Base-by-base conservation (phyloP, 805 yeast species). In the Candida pseudofarinosa region DNA sequence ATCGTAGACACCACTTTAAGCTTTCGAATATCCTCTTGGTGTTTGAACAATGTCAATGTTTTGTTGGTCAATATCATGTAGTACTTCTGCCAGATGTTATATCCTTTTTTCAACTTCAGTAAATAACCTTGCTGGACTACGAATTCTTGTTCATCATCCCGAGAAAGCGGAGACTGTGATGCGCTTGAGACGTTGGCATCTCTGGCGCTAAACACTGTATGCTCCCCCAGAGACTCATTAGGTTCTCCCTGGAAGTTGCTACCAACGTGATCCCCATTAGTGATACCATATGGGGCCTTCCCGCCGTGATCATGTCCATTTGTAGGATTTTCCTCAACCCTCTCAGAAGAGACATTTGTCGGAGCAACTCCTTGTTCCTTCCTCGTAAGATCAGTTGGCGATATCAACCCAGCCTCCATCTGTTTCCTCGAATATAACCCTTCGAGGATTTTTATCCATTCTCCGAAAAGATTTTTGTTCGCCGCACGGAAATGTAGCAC, bases 1-100 rank as follows among this genome's bases (percentile, higher is more conserved):
- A 75, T 56, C 41, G 56, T 46, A 47, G 71, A 68, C 45, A 55
- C 13, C n/a, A 37, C 39, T 15, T 37, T 23, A 14, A 17, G 16
- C 19, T 14, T 15, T n/a, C 36, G 35, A 14, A 38, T 16, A 12
- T 45, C 40, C 10, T 36, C 35, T 31, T 41, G 33, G n/a, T 54
- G 47, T 50, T 72, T 74, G 64, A 68, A 73, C 45, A 76, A 65
- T 39, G 63, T 54, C 26, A 77, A 42, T 19, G 60, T 55, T 19
- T 56, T 59, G 48, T 66, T 70, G 13, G 79, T 75, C 16, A 77
- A 53, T 2, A 71, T 62, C 12, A 74, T 59, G 49, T 68, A 71
- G 48, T 67, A 66, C 42, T 56, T 55, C 40, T 63, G 67, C 81
- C 81, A 77, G 48, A 75, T 79, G 49, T 68, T 72, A 51, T 67